Evolutionary conservation across 2,329 filamentous ascomycete genomes (phyloP), one percentile per base, ranked within the genome.

Genomic region (Trichophyton mentagrophytes): DNA sequence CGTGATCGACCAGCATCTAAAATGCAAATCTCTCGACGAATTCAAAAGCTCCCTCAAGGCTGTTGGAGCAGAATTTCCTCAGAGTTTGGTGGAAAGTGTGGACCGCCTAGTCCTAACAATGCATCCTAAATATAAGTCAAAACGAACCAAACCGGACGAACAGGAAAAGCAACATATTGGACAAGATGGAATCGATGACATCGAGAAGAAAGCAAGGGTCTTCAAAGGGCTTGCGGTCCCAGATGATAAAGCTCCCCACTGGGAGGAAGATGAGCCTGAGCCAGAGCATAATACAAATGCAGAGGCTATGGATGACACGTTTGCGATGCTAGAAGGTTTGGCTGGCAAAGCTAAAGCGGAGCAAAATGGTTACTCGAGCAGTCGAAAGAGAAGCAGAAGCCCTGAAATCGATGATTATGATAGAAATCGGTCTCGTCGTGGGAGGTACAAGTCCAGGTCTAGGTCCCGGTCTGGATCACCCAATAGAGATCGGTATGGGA

Each of bases 221-320:
- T 99, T 99, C 74, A 90, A 86, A 67, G 95, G 91, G 0, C 80
- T 99, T 58, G 83, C 90, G 6, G 81, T 99, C 53, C 90, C 92
- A 1, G 92, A 99, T 73, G 15, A 36, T 20, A 86, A 85, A 70
- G 81, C 85, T 36, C 75, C 79, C 8, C 71, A 75, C 15, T 84
- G 79, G 71, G 76, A 78, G 5, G 79, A 82, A 47, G 77, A 81
- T 30, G 77, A 74, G 20, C 73, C 70, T 69, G 59, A 67, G n/a
- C 68, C 67, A 20, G 64, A 67, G n/a, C 72, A 71, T 47, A 65
- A 71, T 44, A 71, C 72, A 22, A 77, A 77, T 62, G 77, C 76
- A 1, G 87, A 89, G 70, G 88, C 84, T 20, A 87, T 96, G 69
- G 93, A 97, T 69, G 91, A 99, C 73, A 96, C 93, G 0, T 84